Evolutionary conservation across 1,284 basidiomycete species (phyloP).

Genomic region (Meira nashicola): DNA sequence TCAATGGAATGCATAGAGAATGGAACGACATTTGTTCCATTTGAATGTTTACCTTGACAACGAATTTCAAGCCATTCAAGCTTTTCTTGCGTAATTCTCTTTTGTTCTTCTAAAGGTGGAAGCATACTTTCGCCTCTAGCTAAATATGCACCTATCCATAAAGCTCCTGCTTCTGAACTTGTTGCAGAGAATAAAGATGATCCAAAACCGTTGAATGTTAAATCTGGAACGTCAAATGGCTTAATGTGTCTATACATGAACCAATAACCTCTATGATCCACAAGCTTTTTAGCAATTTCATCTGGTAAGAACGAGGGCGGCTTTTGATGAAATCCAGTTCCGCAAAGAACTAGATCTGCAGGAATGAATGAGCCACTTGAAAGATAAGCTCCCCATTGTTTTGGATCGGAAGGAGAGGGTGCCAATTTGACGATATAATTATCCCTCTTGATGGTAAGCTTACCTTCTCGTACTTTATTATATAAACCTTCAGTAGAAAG

Average conservation of each 20-base stretch:
- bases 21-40: slow-evolving; percentile 39
- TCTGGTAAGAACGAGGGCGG: slow-evolving; percentile 27
- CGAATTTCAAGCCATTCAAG: slow-evolving; percentile 37
- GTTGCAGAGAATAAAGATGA: slow-evolving; percentile 40
- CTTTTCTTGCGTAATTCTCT: slow-evolving; percentile 20
- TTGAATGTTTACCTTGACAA: slow-evolving; percentile 32
- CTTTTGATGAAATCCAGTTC: slow-evolving; percentile 39
- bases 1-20: slow-evolving; percentile 43
- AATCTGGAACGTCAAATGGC: slow-evolving; percentile 26
- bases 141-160: slow-evolving; percentile 40
- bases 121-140: slow-evolving; percentile 21
- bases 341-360: slow-evolving; percentile 32
- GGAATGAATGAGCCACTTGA: slow-evolving; percentile 20
- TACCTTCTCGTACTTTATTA: slow-evolving; percentile 25
- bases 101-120: slow-evolving; percentile 21
- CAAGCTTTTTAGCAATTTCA: slow-evolving; percentile 24
- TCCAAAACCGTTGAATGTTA: slow-evolving; percentile 44
- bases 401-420: neutral
- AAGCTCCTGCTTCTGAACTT: slow-evolving; percentile 32
- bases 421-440: neutral
- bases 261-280: slow-evolving; percentile 37
- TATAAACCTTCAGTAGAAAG: slow-evolving; percentile 40
- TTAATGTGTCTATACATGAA: slow-evolving; percentile 35
- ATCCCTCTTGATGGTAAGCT: slow-evolving; percentile 17
- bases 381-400: slow-evolving; percentile 17